Base-by-base conservation (phyloP, 1,139 yeast species). In the Petasospora rhodanensis region DNA sequence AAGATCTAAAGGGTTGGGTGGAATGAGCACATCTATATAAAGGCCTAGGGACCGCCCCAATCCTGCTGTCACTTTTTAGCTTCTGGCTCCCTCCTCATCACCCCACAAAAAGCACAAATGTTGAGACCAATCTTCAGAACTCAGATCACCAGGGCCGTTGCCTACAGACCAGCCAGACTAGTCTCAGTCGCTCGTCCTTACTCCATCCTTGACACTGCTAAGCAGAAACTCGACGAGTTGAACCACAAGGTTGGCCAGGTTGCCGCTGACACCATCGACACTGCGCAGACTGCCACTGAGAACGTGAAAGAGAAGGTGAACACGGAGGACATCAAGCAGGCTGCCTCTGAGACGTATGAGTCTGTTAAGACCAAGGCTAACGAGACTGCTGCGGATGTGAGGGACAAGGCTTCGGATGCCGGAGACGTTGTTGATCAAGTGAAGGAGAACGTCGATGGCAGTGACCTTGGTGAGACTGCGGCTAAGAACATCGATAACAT, bases 301-400 rank as follows among this genome's bases (percentile, higher is more conserved):
- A 21, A 21, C 13, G 12, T 41, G 2, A 39, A 42, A 18, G 40
- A 42, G 6, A 39, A 42, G 18, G 40, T 40, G 6, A 32, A 37
- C 14, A 28, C 45, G 9, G 29, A 37, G 7, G 15, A 37, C 7
- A 24, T 24, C 17, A 26, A 23, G 3, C 31, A 16, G 9, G 28
- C 21, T 9, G 41, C 43, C 9, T 20, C 13, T 34, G 31, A 13
- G 18, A 16, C 7, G 26, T 29, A 4, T 56, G 96, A 86, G 73
- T 81, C 94, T 49, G 95, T 89, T 59, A 89, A 91, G 97, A 97
- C 89, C 76, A 98, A 91, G 72, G 96, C 91, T 13, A 16, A 24
- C n/a, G 30, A 21, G 2, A 22, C 16, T 7, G 19, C 18, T 14
- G 20, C 17, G 18, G n/a, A 22, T 23, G 26, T 23, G 5, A 19